Conservation (phyloP, 208 protist genomes). For the Porcisia deanei region DNA sequence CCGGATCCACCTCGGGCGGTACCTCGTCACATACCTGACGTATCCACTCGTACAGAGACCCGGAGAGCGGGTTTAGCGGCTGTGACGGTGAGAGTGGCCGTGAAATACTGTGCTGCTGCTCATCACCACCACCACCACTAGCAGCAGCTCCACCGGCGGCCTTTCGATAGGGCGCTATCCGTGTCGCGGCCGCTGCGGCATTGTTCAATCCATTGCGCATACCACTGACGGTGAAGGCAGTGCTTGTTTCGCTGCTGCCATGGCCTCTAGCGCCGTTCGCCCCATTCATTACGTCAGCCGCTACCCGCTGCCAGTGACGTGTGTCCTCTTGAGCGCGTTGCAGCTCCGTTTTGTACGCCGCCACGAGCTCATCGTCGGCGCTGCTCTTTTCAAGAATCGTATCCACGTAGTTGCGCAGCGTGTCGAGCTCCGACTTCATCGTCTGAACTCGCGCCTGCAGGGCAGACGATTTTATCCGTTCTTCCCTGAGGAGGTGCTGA, state of each 20-base stretch:
- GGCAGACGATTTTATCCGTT: slow-evolving; percentile 37
- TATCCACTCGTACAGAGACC: slow-evolving; percentile 26
- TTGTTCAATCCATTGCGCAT: not conserved
- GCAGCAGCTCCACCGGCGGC: not conserved
- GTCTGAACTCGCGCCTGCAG: slow-evolving; percentile 56
- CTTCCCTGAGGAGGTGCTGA: slow-evolving; percentile 35
- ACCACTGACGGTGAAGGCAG: slow-evolving; percentile 2
- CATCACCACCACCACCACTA: not conserved
- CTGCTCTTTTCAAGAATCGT: slow-evolving; percentile 68
- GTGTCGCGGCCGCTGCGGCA: slow-evolving; percentile 5
- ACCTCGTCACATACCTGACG: slow-evolving; percentile 16
- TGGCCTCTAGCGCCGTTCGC: not conserved
- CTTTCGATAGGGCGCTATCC: slow-evolving; percentile 11
- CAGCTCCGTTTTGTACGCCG: slow-evolving; percentile 69
- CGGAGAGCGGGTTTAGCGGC: not conserved
- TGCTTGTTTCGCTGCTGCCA: too few species aligned
- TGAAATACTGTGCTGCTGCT: not conserved
- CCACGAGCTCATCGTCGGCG: slow-evolving; percentile 73
- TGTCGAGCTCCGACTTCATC: slow-evolving; percentile 60
- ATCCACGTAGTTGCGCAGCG: slow-evolving; percentile 57
- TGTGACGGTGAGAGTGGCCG: not conserved
- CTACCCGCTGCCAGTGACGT: slow-evolving; percentile 12
- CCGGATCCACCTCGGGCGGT: not conserved
- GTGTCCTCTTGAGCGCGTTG: slow-evolving; percentile 24
- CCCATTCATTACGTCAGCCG: not conserved